A percentile compares a stretch with the other conserved stretches of the same genome.
Conservation (phyloP, 2,329 filamentous ascomycete genomes). For the Cryphonectria parasitica region DNA sequence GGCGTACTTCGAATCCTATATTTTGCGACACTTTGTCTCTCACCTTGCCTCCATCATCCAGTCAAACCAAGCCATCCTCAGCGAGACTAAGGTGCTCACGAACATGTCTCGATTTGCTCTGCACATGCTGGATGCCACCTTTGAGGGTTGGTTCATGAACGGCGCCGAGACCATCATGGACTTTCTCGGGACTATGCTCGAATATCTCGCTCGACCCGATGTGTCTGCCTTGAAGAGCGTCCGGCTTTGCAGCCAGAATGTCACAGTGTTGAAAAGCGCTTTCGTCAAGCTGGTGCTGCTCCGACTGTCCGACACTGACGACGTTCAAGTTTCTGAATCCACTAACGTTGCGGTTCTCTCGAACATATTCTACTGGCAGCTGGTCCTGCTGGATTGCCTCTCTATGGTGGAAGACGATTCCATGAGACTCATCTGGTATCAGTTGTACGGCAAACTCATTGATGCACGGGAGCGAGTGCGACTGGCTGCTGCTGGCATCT, state of each 20-base stretch:
- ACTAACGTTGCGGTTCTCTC: slow-evolving; percentile 75
- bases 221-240: slow-evolving; percentile 82
- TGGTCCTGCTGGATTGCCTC: slow-evolving; percentile 79
- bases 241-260: slow-evolving; percentile 84
- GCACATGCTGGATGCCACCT: slow-evolving; percentile 87
- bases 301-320: slow-evolving; percentile 81
- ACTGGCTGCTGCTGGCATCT: slow-evolving; percentile 77
- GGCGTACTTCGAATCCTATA: slow-evolving; percentile 90
- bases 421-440: slow-evolving; percentile 85
- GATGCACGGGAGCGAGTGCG: slow-evolving; percentile 70
- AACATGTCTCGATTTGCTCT: slow-evolving; percentile 82
- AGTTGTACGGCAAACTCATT: slow-evolving; percentile 87
- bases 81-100: slow-evolving; percentile 81
- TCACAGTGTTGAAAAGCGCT: slow-evolving; percentile 73
- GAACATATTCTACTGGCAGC: slow-evolving; percentile 94
- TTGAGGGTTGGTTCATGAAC: slow-evolving; percentile 95
- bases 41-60: slow-evolving; percentile 73
- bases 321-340: slow-evolving; percentile 59
- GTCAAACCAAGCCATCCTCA: slow-evolving; percentile 70
- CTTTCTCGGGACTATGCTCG: slow-evolving; percentile 81
- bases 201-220: slow-evolving; percentile 86
- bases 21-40: slow-evolving; percentile 75
- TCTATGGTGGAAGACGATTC: slow-evolving; percentile 79
- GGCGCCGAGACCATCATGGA: slow-evolving; percentile 84
- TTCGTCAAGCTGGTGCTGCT: slow-evolving; percentile 81